A percentile compares a stretch with the other conserved stretches of the same genome.
phyloP scores from a whole-genome alignment of 2,329 filamentous ascomycete genomes.

The Ceratocystis smalleyi region DNA sequence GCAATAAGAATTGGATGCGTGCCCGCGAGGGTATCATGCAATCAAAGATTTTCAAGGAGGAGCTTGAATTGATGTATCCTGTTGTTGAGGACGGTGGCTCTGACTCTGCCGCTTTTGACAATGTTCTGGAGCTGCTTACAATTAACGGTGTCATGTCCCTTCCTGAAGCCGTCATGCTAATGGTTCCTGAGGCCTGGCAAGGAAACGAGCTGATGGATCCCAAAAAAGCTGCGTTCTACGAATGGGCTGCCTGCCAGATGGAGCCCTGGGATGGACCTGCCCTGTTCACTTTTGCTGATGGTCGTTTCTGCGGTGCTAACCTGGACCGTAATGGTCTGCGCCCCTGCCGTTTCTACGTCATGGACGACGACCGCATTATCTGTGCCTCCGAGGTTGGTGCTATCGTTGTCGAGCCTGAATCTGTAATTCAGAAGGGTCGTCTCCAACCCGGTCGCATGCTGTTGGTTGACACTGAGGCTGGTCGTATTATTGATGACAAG shows the following conservation, averaged over 20 bases:
- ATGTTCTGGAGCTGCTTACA: conserved; percentile 80
- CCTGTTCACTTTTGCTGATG: conserved; percentile 92
- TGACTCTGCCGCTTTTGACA: conserved; percentile 93
- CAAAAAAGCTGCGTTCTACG: conserved; percentile 91
- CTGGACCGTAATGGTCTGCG: conserved; percentile 88
- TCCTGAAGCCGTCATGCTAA: conserved; percentile 93
- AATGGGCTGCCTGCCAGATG: conserved; percentile 98
- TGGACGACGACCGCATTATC: conserved; percentile 91
- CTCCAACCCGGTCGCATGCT: conserved; percentile 92
- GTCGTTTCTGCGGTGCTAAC: conserved; percentile 92
- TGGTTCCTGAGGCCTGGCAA: conserved; percentile 97
- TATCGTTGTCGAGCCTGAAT: conserved; percentile 78
- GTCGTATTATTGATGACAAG: conserved; percentile 84
- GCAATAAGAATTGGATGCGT: conserved; percentile 99
- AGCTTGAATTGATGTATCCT: conserved; percentile 78
- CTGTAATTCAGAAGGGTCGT: conserved; percentile 80
- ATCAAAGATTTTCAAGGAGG: conserved; percentile 81
- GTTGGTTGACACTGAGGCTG: conserved; percentile 74
- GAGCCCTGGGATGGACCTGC: conserved; percentile 97
- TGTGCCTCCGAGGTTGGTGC: conserved; percentile 94
- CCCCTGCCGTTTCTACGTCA: conserved; percentile 92
- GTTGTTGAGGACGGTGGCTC: conserved; percentile 94
- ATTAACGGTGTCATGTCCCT: conserved; percentile 93
- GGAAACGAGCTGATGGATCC: conserved; percentile 85
- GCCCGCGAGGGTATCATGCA: conserved; percentile 89